A percentile compares a stretch with the other conserved stretches of the same genome.
These are phyloP conservation scores for Boletus pseudo-olivaceus DNA, from an alignment of 768 basidiomycete species.

Conservation along the genomic window DNA sequence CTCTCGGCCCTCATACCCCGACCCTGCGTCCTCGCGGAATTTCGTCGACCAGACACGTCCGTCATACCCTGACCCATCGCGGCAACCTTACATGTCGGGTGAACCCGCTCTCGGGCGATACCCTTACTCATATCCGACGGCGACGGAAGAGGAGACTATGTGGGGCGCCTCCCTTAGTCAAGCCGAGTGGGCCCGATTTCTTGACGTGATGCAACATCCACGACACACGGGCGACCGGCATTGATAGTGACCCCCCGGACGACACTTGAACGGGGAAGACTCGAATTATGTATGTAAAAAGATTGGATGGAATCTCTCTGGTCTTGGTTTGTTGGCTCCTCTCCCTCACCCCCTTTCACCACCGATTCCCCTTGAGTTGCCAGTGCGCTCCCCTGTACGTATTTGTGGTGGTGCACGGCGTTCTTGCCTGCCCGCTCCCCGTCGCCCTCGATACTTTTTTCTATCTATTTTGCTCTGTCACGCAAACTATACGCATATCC, in stretches of 20 bases:
- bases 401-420: constrained; percentile 20
- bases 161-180: constrained; percentile 79
- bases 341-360: neutral
- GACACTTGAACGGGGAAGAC: constrained; percentile 10
- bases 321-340: constrained; percentile 17
- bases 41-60: constrained; percentile 21
- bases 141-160: constrained; percentile 58
- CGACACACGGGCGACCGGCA: constrained; percentile 29
- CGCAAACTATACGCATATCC: constrained; percentile 19
- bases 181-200: constrained; percentile 65
- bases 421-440: constrained; percentile 1
- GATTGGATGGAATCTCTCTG: constrained; percentile 24
- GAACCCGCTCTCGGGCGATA: constrained; percentile 23
- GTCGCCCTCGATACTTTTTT: neutral
- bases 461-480: constrained; percentile 12
- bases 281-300: constrained; percentile 31
- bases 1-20: constrained; percentile 25
- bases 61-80: constrained; percentile 26
- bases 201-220: constrained; percentile 61
- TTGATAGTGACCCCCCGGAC: constrained; percentile 11
- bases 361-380: constrained; percentile 13
- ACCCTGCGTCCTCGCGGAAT: constrained; percentile 23
- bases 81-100: constrained; percentile 25
- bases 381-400: constrained; percentile 23
- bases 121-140: constrained; percentile 39